Base-by-base conservation (phyloP, 768 basidiomycete genomes). In the Tulasnella sp. region DNA sequence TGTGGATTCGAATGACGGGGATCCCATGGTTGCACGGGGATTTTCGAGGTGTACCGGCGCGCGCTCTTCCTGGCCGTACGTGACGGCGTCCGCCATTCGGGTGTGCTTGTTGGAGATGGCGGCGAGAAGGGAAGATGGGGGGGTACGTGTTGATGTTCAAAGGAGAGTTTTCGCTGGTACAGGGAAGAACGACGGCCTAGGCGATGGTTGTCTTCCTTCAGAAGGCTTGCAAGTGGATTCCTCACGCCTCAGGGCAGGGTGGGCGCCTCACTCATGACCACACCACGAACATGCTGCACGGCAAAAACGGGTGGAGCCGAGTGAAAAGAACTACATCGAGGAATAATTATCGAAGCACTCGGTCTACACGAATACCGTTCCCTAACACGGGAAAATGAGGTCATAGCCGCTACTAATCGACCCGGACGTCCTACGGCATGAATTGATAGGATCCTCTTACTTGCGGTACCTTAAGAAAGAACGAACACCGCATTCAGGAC, bases 381-480 rank as follows among this genome's bases (percentile, higher is more conserved):
- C 52, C 3, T 11, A 59, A 19, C 16, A 16, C n/a, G 7, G 40
- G 40, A 40, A n/a, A n/a, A 8, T 11, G 52, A 22, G 22, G 26
- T 29, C n/a, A 26, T 14, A 32, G 52, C 3, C 5, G 29, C 52
- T 59, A 59, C 52, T 32, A 59, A 29, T 59, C 26, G 52, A 59
- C 11, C 52, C 1, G 52, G n/a, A 12, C 42, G 12, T 12, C n/a
- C 42, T n/a, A 44, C 42, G 12, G n/a, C 42, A 44, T 12, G 42
- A 12, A 12, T 44, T 44, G 42, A n/a, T n/a, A 44, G 42, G 12
- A n/a, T n/a, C 12, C 69, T 19, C 19, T 37, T 72, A 71, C 62
- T 74, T 74, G 22, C 73, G 73, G 62, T 74, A 74, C 73, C 73
- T 74, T 34, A 44, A 64, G 29, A 34, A 6, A 19, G 34, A 59